Base-by-base conservation (phyloP, 2,329 filamentous ascomycete genomes). In the Stachybotrys elegans region DNA sequence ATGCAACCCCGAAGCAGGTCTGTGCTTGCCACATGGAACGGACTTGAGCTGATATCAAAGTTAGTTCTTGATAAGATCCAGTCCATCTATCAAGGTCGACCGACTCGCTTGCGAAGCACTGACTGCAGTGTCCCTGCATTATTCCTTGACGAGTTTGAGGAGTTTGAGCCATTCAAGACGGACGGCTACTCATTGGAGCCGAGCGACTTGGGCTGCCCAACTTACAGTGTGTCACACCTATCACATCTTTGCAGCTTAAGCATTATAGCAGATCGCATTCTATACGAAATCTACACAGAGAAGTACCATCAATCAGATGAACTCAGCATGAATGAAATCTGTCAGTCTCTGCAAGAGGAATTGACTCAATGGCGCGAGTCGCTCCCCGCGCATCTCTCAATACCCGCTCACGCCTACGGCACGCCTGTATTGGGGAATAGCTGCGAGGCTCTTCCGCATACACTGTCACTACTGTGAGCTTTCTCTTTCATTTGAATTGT, bases 101-200 rank as follows among this genome's bases (percentile, higher is more conserved):
- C 73, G 0, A 66, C 66, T 0, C 67, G 59, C 4, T 51, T 75
- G 4, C 67, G 69, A 7, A 62, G 70, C 23, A 60, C 61, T 0
- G 71, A 76, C 17, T 66, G 63, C 1, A 54, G 63, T 4, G 68
- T 77, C 0, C 68, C 71, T 0, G 62, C 73, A n/a, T 53, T 57
- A 3, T 74, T 76, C 21, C 55, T 66, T 0, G 71, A 75, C 39
- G 63, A 64, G 0, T 77, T 65, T 21, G 76, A 79, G 36, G 75
- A 78, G 49, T 57, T 74, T 0, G 73, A 78, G 40, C 56, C 63
- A 7, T 78, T 69, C 61, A 57, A 58, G 20, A 71, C 67, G 1
- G 68, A 70, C 40, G 64, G 65, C 0, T 72, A 65, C 52, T 53
- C 60, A 0, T 40, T 50, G 22, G 49, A 25, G 12, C 52, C 42